A percentile compares a stretch with the other conserved stretches of the same genome.
Conservation (phyloP, 225 moss, liverwort and hornwort genomes). For the Pseudisothecium myosuroides region DNA sequence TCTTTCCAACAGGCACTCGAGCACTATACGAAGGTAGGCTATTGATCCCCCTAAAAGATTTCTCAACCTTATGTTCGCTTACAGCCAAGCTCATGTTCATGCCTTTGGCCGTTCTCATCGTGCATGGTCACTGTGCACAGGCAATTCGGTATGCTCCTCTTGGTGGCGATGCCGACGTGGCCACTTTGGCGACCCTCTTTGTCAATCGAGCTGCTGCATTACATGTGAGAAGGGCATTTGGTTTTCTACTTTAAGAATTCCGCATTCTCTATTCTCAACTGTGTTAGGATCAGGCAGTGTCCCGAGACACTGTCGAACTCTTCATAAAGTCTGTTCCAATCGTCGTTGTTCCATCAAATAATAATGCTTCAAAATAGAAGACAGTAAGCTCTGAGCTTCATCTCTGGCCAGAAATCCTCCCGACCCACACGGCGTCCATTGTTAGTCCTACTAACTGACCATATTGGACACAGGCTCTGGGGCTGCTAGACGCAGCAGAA, state of each 20-base stretch:
- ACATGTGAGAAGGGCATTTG: slow-evolving; percentile 29
- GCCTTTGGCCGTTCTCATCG: background rate
- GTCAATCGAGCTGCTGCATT: slow-evolving; percentile 62
- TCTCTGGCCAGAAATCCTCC: background rate
- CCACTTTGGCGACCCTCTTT: slow-evolving; percentile 32
- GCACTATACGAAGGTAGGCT: slow-evolving; percentile 46
- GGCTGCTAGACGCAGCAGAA: slow-evolving; percentile 27
- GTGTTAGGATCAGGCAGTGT: background rate
- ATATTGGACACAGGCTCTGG: slow-evolving; percentile 30
- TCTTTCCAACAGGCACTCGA: slow-evolving; percentile 41
- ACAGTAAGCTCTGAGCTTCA: background rate
- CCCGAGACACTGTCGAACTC: background rate
- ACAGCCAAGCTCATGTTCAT: background rate
- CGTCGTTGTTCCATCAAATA: background rate
- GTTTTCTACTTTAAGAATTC: background rate
- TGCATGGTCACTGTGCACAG: slow-evolving; percentile 16
- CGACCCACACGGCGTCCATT: background rate
- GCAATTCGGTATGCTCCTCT: slow-evolving; percentile 53
- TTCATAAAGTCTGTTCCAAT: background rate
- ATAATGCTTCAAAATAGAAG: background rate
- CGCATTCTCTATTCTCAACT: background rate
- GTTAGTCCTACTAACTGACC: background rate
- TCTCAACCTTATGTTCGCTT: background rate
- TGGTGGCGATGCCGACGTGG: slow-evolving; percentile 4
- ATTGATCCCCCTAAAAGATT: background rate